A percentile compares a stretch with the other conserved stretches of the same genome.
phyloP scores from a whole-genome alignment of 2,329 filamentous ascomycete genomes.

The Stagonosporopsis cucurbitacearum region DNA sequence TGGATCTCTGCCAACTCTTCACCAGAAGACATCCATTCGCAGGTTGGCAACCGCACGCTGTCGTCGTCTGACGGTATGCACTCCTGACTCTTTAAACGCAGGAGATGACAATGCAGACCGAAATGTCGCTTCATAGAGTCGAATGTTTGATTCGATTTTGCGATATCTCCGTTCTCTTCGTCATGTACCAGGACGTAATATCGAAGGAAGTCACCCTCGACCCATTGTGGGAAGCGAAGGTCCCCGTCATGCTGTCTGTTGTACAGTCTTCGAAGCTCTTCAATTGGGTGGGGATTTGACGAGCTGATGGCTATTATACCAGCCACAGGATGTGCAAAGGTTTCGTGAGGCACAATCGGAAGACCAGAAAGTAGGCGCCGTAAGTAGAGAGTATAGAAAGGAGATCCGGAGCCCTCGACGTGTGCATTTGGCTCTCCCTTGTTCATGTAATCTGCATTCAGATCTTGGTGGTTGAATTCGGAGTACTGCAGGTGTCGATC shows the following conservation, averaged over 20 bases:
- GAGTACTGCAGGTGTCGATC: constrained; percentile 79
- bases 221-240: constrained; percentile 78
- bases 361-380: constrained; percentile 81
- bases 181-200: constrained; percentile 98
- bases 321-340: constrained; percentile 92
- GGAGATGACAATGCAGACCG: constrained; percentile 90
- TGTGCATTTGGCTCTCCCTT: constrained; percentile 24
- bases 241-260: constrained; percentile 81
- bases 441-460: constrained; percentile 53
- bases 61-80: constrained; percentile 92
- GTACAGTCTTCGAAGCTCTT: constrained; percentile 84
- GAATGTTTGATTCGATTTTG: constrained; percentile 85
- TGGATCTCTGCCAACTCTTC: constrained; percentile 82
- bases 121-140: constrained; percentile 99
- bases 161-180: constrained; percentile 92
- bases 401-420: constrained; percentile 60
- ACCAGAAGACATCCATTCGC: constrained; percentile 85
- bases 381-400: constrained; percentile 86
- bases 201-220: constrained; percentile 87
- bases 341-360: constrained; percentile 82
- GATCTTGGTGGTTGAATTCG: constrained; percentile 59
- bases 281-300: constrained; percentile 80
- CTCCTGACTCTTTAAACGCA: constrained; percentile 82
- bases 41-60: constrained; percentile 78
- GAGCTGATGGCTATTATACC: constrained; percentile 96